These are phyloP conservation scores for Mycena metata DNA, from an alignment of 768 basidiomycete genomes.

Conservation along the genomic window DNA sequence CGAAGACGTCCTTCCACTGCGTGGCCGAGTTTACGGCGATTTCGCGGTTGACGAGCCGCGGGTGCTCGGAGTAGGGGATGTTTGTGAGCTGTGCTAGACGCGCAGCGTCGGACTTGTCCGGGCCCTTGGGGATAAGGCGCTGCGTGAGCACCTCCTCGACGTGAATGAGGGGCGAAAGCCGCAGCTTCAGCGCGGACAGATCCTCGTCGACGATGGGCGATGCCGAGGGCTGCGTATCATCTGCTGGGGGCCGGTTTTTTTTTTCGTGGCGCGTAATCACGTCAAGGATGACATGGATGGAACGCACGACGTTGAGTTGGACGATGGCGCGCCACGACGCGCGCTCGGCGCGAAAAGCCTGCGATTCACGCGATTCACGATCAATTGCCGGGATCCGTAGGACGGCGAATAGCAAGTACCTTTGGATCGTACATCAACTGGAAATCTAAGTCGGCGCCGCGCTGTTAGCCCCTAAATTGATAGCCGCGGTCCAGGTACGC, in stretches of 20 bases:
- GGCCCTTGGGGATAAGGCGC: conserved; percentile 64
- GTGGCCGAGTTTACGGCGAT: conserved; percentile 65
- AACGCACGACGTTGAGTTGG: conserved; percentile 79
- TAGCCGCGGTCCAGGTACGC: conserved; percentile 44
- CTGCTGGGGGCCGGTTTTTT: conserved; percentile 26
- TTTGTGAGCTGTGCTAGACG: conserved; percentile 40
- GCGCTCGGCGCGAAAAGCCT: conserved; percentile 72
- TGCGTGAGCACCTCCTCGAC: conserved; percentile 73
- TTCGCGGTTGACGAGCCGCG: conserved; percentile 55
- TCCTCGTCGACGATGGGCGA: conserved; percentile 46
- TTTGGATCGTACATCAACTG: conserved; percentile 75
- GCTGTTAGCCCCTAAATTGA: conserved; percentile 13
- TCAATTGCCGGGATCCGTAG: conserved; percentile 2
- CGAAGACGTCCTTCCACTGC: conserved; percentile 66
- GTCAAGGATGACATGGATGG: conserved; percentile 73
- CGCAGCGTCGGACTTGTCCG: conserved; percentile 49
- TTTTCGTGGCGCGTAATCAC: conserved; percentile 56
- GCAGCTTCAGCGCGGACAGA: conserved; percentile 65
- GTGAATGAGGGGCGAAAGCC: conserved; percentile 71
- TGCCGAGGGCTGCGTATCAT: conserved; percentile 29
- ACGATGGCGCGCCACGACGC: conserved; percentile 77
- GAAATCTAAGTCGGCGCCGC: conserved; percentile 63
- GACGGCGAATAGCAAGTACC: conserved; percentile 44
- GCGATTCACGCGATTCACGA: conserved; percentile 1
- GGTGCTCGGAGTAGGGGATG: conserved; percentile 43